Percentiles rank a stretch among this genome's conserved stretches.
Conservation (phyloP, 345 rosid genomes). For the Mallotus nudiflorus region DNA sequence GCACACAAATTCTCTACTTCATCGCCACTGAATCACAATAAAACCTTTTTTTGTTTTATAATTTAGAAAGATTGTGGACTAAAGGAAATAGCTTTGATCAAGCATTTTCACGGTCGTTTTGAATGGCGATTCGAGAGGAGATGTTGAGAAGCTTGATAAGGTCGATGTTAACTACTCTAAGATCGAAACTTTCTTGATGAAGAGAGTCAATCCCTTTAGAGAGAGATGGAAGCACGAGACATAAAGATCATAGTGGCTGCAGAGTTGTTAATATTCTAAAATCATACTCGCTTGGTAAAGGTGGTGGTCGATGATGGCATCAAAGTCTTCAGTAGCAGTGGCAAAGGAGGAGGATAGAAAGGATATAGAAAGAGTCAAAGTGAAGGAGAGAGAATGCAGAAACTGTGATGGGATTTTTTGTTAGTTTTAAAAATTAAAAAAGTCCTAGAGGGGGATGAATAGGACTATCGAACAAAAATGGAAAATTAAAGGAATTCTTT, state of each 20-base stretch:
- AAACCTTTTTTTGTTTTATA: not conserved
- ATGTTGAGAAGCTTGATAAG: slow-evolving; percentile 19
- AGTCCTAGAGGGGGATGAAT: too few species aligned
- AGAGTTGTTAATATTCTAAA: slow-evolving; percentile 65
- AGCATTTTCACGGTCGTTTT: not conserved
- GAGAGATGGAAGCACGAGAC: slow-evolving; percentile 47
- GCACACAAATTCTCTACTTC: slow-evolving; percentile 33
- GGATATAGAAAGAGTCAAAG: slow-evolving; percentile 52
- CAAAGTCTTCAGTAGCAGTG: slow-evolving; percentile 17
- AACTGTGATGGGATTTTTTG: slow-evolving; percentile 35
- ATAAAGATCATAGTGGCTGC: slow-evolving; percentile 50
- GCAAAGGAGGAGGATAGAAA: slow-evolving; percentile 41
- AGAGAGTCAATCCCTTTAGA: slow-evolving; percentile 15
- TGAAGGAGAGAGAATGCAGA: slow-evolving; percentile 41
- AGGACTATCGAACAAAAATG: too few species aligned
- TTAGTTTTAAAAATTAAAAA: too few species aligned
- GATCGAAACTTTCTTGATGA: slow-evolving; percentile 22
- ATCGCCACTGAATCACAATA: slow-evolving; percentile 11
- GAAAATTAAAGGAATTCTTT: too few species aligned
- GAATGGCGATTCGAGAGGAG: slow-evolving; percentile 42
- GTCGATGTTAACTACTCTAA: slow-evolving; percentile 12
- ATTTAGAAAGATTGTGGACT: too few species aligned
- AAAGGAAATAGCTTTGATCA: not conserved
- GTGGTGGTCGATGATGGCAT: slow-evolving; percentile 48
- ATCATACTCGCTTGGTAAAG: slow-evolving; percentile 70